phyloP scores from a whole-genome alignment of 306 rosid genomes.

The Herpetospermum pedunculosum region DNA sequence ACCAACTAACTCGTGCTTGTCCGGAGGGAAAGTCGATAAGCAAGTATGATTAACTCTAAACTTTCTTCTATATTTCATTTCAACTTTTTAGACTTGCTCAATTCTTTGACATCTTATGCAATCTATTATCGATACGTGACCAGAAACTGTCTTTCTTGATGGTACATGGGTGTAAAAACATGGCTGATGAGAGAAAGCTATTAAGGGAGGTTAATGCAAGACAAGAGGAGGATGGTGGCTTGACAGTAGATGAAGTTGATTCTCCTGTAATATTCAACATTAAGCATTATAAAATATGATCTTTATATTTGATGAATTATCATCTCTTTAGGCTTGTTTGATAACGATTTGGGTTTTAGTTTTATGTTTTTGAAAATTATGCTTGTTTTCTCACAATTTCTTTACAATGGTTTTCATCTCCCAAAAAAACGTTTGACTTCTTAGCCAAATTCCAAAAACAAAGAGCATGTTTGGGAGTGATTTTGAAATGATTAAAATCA shows the following conservation, averaged over 20 bases:
- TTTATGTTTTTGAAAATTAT: too few relatives aligned
- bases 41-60: slow-evolving; percentile 9
- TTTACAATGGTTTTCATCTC: too few relatives aligned
- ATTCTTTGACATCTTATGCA: neutral
- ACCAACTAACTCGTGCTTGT: slow-evolving; percentile 4
- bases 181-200: slow-evolving; percentile 19
- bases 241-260: neutral
- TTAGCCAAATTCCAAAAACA: too few relatives aligned
- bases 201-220: slow-evolving; percentile 11
- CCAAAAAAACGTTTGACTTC: too few relatives aligned
- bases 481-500: too few relatives aligned
- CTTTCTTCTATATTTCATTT: neutral
- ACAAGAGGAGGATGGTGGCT: neutral
- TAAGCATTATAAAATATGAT: neutral
- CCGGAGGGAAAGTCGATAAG: slow-evolving; percentile 10
- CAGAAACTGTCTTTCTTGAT: slow-evolving; percentile 22
- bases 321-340: too few relatives aligned
- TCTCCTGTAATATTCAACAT: neutral
- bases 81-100: neutral
- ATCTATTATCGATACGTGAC: neutral
- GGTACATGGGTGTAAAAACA: slow-evolving; percentile 13
- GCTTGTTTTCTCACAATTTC: too few relatives aligned
- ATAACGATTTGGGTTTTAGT: too few relatives aligned
- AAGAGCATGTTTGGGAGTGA: too few relatives aligned
- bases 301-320: neutral